Conservation (phyloP, 2,329 filamentous ascomycete species). For the Beauveria rudraprayagi region DNA sequence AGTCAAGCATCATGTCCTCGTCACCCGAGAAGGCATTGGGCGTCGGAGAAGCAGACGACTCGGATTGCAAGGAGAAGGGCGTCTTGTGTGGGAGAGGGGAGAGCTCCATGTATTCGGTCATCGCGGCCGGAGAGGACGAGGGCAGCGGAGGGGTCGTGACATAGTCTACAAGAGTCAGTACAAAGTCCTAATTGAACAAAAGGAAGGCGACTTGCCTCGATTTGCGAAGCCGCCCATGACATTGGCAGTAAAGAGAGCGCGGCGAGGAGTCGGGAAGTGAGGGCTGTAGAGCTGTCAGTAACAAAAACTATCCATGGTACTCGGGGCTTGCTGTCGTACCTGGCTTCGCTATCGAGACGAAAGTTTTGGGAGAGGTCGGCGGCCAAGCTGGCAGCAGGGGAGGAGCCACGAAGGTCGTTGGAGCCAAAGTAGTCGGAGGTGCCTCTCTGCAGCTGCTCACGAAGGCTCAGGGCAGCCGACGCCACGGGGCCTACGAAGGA, state of each 20-base stretch:
- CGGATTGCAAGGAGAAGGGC: slow-evolving; percentile 56
- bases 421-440: slow-evolving; percentile 72
- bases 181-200: background rate
- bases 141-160: slow-evolving; percentile 77
- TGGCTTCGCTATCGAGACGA: slow-evolving; percentile 74
- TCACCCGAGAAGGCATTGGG: slow-evolving; percentile 44
- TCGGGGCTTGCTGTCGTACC: slow-evolving; percentile 47
- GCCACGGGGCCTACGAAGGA: slow-evolving; percentile 43
- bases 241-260: slow-evolving; percentile 33
- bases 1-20: slow-evolving; percentile 48
- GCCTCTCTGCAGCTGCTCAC: slow-evolving; percentile 58
- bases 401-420: slow-evolving; percentile 73
- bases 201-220: slow-evolving; percentile 23
- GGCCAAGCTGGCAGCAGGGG: slow-evolving; percentile 81
- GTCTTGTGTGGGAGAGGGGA: slow-evolving; percentile 87
- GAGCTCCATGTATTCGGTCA: slow-evolving; percentile 80
- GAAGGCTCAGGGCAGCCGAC: slow-evolving; percentile 64
- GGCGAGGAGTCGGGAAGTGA: slow-evolving; percentile 33
- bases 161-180: slow-evolving; percentile 42
- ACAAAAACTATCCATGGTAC: background rate
- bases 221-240: slow-evolving; percentile 28
- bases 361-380: slow-evolving; percentile 97
- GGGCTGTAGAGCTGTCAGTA: slow-evolving; percentile 23
- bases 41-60: slow-evolving; percentile 60
- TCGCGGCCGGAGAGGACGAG: slow-evolving; percentile 70